Conservation (phyloP, 257 asterid genomes). For the Mitragyna speciosa region DNA sequence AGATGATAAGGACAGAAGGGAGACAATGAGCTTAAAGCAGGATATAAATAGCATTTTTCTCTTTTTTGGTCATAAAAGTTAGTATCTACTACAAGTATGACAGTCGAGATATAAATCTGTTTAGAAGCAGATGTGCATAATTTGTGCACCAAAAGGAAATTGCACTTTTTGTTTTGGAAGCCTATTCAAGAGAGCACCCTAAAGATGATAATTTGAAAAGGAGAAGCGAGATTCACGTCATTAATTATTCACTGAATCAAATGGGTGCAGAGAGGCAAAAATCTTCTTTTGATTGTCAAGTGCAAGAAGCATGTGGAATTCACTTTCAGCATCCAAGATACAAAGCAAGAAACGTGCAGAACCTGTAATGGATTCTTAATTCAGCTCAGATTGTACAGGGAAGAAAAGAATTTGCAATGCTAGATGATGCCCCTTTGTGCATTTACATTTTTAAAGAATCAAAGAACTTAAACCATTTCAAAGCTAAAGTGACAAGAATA, state of each 20-base stretch:
- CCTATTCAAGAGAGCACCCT: neutral
- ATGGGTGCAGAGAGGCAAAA: neutral
- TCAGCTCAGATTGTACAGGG: neutral
- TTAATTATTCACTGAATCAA: neutral
- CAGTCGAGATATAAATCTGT: neutral
- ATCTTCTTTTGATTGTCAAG: neutral
- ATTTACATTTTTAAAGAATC: neutral
- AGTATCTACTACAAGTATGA: neutral
- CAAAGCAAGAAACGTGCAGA: neutral
- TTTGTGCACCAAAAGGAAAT: slow-evolving; percentile 1
- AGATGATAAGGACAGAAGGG: neutral
- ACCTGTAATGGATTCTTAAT: neutral
- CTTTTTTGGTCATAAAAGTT: neutral
- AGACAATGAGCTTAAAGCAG: neutral
- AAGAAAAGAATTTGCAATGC: neutral
- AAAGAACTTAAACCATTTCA: neutral
- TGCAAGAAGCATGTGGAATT: neutral
- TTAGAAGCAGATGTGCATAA: neutral
- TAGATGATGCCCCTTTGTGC: neutral
- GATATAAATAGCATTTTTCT: neutral
- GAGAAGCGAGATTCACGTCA: neutral
- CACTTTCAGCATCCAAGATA: neutral
- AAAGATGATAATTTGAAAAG: neutral
- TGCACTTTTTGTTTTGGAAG: neutral
- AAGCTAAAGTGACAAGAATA: neutral